These are phyloP conservation scores for Orbilia ellipsospora DNA, from an alignment of 2,329 filamentous ascomycete species.

Conservation along the genomic window DNA sequence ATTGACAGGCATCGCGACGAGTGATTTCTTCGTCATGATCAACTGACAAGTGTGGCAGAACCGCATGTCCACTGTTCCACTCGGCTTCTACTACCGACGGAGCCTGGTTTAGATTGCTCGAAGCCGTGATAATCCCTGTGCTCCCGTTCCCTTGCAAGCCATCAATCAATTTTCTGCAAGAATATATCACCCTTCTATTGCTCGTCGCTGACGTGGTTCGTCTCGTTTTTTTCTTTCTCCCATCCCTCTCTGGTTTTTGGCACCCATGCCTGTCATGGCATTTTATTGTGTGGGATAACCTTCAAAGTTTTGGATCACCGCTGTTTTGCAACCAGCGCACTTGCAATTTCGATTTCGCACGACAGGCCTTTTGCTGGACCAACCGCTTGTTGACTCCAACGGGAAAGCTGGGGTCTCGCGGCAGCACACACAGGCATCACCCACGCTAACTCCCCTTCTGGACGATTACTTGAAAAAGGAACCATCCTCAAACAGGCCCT, in stretches of 20 bases:
- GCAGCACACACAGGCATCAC: slow-evolving; percentile 51
- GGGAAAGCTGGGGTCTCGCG: slow-evolving; percentile 46
- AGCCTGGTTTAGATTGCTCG: slow-evolving; percentile 54
- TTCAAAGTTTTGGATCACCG: slow-evolving; percentile 42
- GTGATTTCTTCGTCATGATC: slow-evolving; percentile 54
- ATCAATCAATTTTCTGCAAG: slow-evolving; percentile 48
- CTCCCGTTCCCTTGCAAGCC: slow-evolving; percentile 52
- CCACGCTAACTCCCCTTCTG: slow-evolving; percentile 50
- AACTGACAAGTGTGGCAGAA: slow-evolving; percentile 45
- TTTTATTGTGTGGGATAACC: slow-evolving; percentile 26
- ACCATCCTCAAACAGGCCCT: slow-evolving; percentile 55
- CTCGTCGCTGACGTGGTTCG: slow-evolving; percentile 53
- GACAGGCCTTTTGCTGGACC: slow-evolving; percentile 31
- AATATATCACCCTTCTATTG: slow-evolving; percentile 41
- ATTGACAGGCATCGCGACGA: slow-evolving; percentile 53
- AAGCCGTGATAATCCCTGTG: slow-evolving; percentile 45
- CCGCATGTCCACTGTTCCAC: slow-evolving; percentile 36
- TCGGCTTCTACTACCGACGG: slow-evolving; percentile 53
- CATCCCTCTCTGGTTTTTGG: slow-evolving; percentile 29
- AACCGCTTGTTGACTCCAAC: slow-evolving; percentile 35
- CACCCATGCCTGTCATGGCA: slow-evolving; percentile 18
- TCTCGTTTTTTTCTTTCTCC: slow-evolving; percentile 10
- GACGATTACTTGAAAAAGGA: slow-evolving; percentile 55
- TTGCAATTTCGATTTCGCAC: slow-evolving; percentile 54
- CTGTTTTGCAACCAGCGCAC: slow-evolving; percentile 40